Conservation (phyloP, 1,284 basidiomycete genomes). For the Vanrija humicola region DNA sequence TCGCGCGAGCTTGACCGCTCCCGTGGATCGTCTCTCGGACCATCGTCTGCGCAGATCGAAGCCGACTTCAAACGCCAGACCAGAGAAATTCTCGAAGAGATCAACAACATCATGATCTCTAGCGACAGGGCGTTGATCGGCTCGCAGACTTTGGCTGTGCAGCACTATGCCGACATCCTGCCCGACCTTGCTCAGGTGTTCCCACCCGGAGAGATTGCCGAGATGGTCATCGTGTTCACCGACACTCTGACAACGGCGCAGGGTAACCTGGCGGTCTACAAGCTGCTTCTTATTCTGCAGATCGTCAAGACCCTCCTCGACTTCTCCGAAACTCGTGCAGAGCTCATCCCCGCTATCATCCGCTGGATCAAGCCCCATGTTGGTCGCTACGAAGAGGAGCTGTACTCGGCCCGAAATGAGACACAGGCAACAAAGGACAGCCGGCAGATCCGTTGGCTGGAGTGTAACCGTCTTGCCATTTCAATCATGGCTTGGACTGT, state of each 20-base stretch:
- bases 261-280: slow-evolving; percentile 86
- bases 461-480: slow-evolving; percentile 69
- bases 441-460: slow-evolving; percentile 81
- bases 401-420: slow-evolving; percentile 16
- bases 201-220: slow-evolving; percentile 71
- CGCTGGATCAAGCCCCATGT: slow-evolving; percentile 94
- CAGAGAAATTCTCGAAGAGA: slow-evolving; percentile 67
- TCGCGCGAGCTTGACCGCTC: slow-evolving; percentile 81
- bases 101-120: slow-evolving; percentile 84
- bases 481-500: slow-evolving; percentile 80
- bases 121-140: slow-evolving; percentile 79
- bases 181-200: slow-evolving; percentile 82
- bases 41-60: slow-evolving; percentile 81
- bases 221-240: slow-evolving; percentile 77
- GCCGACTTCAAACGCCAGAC: slow-evolving; percentile 77
- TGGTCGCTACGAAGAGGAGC: slow-evolving; percentile 67
- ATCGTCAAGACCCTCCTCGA: slow-evolving; percentile 88
- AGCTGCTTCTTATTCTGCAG: slow-evolving; percentile 87
- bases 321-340: slow-evolving; percentile 67
- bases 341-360: slow-evolving; percentile 82
- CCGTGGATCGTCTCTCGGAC: slow-evolving; percentile 71
- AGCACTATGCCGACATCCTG: slow-evolving; percentile 88
- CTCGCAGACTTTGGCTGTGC: slow-evolving; percentile 87
- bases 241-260: slow-evolving; percentile 74
- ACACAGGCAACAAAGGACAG: slow-evolving; percentile 57